A percentile compares a stretch with the other conserved stretches of the same genome.
phyloP scores from a whole-genome alignment of 2,329 filamentous ascomycete species.

The Dactylellina parvicollis region DNA sequence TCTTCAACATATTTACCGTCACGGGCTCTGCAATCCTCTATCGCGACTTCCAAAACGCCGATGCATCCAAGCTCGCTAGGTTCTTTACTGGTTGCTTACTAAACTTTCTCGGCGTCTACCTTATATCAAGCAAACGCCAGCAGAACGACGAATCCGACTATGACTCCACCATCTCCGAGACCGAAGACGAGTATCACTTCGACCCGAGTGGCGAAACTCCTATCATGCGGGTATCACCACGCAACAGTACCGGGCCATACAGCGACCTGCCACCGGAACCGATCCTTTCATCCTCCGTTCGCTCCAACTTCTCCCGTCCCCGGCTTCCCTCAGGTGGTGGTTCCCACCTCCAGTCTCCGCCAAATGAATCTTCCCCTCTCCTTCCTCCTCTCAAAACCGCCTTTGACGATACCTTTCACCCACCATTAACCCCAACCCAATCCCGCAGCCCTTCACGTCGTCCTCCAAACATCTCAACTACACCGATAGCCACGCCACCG shows the following conservation, averaged over 20 bases:
- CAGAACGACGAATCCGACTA: constrained; percentile 70
- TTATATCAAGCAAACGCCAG: constrained; percentile 87
- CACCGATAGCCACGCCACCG: constrained; percentile 35
- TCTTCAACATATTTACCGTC: constrained; percentile 95
- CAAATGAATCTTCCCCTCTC: constrained; percentile 38
- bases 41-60: constrained; percentile 89
- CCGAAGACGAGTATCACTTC: constrained; percentile 42
- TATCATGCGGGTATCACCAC: constrained; percentile 33
- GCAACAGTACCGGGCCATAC: constrained; percentile 17
- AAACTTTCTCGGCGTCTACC: constrained; percentile 95
- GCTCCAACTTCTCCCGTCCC: constrained; percentile 19
- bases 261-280: constrained; percentile 21
- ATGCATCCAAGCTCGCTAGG: constrained; percentile 76
- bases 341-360: constrained; percentile 22
- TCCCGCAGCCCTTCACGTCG: constrained; percentile 45
- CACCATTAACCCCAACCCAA: constrained; percentile 30
- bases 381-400: constrained; percentile 39
- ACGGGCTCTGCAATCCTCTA: constrained; percentile 92
- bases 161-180: constrained; percentile 59
- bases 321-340: constrained; percentile 8
- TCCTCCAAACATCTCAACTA: constrained; percentile 25
- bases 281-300: constrained; percentile 15
- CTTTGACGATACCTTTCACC: constrained; percentile 29
- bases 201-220: constrained; percentile 24
- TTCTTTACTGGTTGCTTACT: constrained; percentile 90